Evolutionary conservation across 805 yeast species (phyloP), one percentile per base, ranked within the genome.

Genomic region (Yarrowia sp.): DNA sequence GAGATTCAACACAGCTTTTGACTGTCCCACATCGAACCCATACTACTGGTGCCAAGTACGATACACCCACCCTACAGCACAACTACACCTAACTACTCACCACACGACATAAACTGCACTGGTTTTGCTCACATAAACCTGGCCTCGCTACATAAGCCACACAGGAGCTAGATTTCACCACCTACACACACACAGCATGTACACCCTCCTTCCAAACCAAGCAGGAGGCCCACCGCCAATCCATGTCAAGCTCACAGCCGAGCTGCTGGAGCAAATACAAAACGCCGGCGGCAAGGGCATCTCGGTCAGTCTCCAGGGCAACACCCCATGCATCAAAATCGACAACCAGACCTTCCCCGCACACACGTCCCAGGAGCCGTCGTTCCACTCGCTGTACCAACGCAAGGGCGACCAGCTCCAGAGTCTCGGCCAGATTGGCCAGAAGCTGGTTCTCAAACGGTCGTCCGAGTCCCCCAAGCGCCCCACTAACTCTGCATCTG

Each of bases 401-500:
- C 50, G 51, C 43, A 43, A 58, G 15, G 64, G 51, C 22, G 64
- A 36, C 39, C 9, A n/a, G 14, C 51, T 58, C 14, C 51, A 58
- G 42, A 33, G 43, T 13, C 42, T 58, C 22, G 64, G 64, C 43
- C 64, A 44, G 35, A 58, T 58, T 3, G 50, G 35, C 42, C 64
- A 58, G 10, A 58, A 58, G 35, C 39, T 58, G n/a, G 64, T 58
- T 9, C 64, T 58, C 43, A 58, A 58, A 22, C 64, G 64, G n/a
- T 35, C 64, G 13, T 43, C 51, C 51, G 64, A 58, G 45, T 58
- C 64, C 39, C 50, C 64, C 51, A 58, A 58, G 43, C 51, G 64
- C 22, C 64, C 51, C 51, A 43, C 64, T 44, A 58, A 43, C 64
- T 58, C 64, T 58, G 64, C 64, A 58, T 58, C 64, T 58, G 51